Evolutionary conservation across 371 early-diverging fungal genomes (phyloP).

Genomic region (Encephalitozoon romaleae): DNA sequence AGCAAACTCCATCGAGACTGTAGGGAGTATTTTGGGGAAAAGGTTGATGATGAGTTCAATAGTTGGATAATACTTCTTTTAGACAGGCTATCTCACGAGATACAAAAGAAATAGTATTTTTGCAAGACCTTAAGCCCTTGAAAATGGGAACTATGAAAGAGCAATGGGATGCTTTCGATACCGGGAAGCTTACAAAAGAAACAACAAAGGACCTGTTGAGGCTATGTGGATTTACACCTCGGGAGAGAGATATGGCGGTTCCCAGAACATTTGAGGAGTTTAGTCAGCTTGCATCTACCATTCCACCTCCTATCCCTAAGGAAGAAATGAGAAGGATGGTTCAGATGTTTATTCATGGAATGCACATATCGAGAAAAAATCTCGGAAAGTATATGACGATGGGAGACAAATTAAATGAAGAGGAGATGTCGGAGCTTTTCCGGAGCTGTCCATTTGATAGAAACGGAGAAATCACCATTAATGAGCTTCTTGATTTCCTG

Average conservation of each 20-base stretch:
- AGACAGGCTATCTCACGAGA: neutral
- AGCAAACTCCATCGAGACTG: neutral
- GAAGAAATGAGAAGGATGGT: conserved; percentile 22
- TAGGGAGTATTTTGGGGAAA: neutral
- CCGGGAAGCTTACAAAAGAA: conserved; percentile 5
- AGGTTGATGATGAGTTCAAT: neutral
- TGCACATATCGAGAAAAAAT: neutral
- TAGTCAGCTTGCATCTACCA: neutral
- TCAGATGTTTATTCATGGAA: neutral
- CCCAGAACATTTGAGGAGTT: conserved; percentile 31
- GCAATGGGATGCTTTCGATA: conserved; percentile 15
- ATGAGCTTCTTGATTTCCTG: conserved; percentile 14
- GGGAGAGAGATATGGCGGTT: neutral
- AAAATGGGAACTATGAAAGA: conserved; percentile 4
- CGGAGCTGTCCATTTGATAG: conserved; percentile 10
- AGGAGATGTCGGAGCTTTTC: conserved; percentile 14
- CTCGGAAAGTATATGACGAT: neutral
- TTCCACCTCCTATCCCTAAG: neutral
- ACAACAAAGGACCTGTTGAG: conserved; percentile 7
- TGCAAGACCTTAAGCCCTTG: neutral
- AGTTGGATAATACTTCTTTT: conserved; percentile 2
- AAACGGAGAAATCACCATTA: conserved; percentile 1
- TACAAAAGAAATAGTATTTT: neutral
- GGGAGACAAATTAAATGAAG: conserved; percentile 36
- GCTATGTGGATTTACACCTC: conserved; percentile 27